Evolutionary conservation across 495 filamentous ascomycete species (phyloP).

Genomic region (Penicillium angulare): DNA sequence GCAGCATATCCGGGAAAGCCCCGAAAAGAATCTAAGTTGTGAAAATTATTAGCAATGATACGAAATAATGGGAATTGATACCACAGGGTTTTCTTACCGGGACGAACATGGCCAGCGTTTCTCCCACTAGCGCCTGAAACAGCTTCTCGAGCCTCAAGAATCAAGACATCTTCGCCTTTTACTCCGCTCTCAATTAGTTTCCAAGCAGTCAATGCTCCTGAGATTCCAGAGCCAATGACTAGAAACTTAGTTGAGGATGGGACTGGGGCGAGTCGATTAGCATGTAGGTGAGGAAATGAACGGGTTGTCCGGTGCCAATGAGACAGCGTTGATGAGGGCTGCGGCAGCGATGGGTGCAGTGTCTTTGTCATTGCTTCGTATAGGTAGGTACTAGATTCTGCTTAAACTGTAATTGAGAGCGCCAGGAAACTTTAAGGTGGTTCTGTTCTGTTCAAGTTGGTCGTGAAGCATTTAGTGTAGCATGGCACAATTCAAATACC

Average conservation of each 20-base stretch:
- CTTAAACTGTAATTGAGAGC: no score
- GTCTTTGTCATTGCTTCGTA: no score
- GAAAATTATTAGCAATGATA: not conserved
- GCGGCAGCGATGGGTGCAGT: no score
- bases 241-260: slow-evolving; percentile 4
- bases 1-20: slow-evolving; percentile 5
- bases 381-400: no score
- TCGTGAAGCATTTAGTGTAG: no score
- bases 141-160: slow-evolving; percentile 13
- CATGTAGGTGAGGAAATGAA: slow-evolving; percentile 12
- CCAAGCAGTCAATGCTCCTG: slow-evolving; percentile 9
- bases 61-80: not conserved
- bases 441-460: no score
- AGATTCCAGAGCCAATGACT: slow-evolving; percentile 13
- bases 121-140: slow-evolving; percentile 13
- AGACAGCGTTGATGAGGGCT: no score
- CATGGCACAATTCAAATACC: no score
- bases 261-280: slow-evolving; percentile 1
- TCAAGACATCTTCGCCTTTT: slow-evolving; percentile 5
- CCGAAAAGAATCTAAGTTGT: slow-evolving; percentile 7
- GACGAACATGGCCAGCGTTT: slow-evolving; percentile 15
- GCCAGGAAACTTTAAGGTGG: no score
- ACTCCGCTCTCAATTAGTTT: slow-evolving; percentile 6
- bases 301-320: slow-evolving; percentile 15
- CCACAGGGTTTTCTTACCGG: not conserved